These are phyloP conservation scores for Ilex asprella DNA, from an alignment of 257 asterid genomes.

Conservation along the genomic window DNA sequence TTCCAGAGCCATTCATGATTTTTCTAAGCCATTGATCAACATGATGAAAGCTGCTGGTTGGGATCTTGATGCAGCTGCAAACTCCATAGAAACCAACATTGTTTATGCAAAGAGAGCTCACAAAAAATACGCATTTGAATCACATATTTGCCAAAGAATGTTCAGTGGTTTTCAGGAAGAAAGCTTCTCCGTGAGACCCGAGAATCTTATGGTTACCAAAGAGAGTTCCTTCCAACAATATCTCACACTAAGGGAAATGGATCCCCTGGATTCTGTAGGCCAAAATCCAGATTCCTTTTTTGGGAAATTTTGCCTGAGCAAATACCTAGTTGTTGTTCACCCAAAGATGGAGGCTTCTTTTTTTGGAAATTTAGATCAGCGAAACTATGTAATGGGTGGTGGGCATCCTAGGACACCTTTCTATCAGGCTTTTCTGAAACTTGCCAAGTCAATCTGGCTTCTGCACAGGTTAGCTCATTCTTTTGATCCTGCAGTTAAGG, in stretches of 20 bases:
- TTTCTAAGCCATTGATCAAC: conserved; percentile 93
- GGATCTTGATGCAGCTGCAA: conserved; percentile 98
- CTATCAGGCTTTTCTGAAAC: conserved; percentile 88
- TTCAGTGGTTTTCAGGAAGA: conserved; percentile 87
- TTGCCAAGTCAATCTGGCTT: conserved; percentile 90
- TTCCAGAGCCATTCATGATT: conserved; percentile 82
- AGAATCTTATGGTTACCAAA: conserved; percentile 25
- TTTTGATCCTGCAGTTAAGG: conserved; percentile 66
- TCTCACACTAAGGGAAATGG: conserved; percentile 69
- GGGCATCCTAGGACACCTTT: conserved; percentile 97
- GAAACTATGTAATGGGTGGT: conserved; percentile 59
- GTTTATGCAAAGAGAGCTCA: conserved; percentile 87
- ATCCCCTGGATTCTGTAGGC: conserved; percentile 85
- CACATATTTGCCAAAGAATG: conserved; percentile 93
- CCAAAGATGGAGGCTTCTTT: conserved; percentile 94
- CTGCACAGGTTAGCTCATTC: conserved; percentile 80
- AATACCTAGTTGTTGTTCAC: conserved; percentile 68
- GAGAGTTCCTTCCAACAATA: conserved; percentile 59
- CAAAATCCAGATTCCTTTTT: conserved; percentile 64
- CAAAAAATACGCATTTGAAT: conserved; percentile 94
- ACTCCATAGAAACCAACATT: conserved; percentile 73
- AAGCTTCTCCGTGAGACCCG: conserved; percentile 49
- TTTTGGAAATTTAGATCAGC: conserved; percentile 83
- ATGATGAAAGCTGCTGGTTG: conserved; percentile 99
- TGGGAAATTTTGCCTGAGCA: conserved; percentile 72